Evolutionary conservation across 768 basidiomycete genomes (phyloP), one percentile per base, ranked within the genome.

Genomic region (Leucosporidium scottii): DNA sequence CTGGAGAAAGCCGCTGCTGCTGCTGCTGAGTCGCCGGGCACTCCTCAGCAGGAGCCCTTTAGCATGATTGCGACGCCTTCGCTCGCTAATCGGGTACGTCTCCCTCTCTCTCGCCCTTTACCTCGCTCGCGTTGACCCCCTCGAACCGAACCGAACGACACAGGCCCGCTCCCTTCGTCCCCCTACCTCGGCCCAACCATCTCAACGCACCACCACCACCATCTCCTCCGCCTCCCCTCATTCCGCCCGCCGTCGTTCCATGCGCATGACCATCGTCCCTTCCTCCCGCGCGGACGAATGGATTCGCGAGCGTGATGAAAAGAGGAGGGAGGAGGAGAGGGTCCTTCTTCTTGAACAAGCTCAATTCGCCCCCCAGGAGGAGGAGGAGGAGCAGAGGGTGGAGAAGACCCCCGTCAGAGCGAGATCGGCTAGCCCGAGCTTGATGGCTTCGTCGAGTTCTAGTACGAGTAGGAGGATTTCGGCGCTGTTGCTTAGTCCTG

Each of bases 261-360:
- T 56, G 28, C 55, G 31, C 30, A 56, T 56, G 55, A 56, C 55
- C 18, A 56, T 56, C 55, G 31, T 56, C 30, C 55, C 55, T 9
- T 30, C 31, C 17, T 21, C 30, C 31, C 55, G 31, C 31, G 55
- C 55, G 20, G 31, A 23, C 8, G 55, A 30, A 18, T 56, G 55
- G 55, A 21, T 56, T 31, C 27, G 30, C 4, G 31, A 56, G 30
- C 30, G 55, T 21, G 30, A 56, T 17, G 55, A 30, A 10, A 21
- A 44, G 13, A 8, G 39, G 6, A 8, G 39, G 39, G 39, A 44
- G 39, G 39, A 44, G 39, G 39, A 44, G 39, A 44, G 39, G 39
- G 39, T 44, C 8, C 13, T 44, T 8, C 39, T 4, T 8, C 39
- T 4, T 10, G 34, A 34, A 34, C 34, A 44, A 15, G 39, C 39